Base-by-base conservation (phyloP, 1,284 basidiomycete species). In the Cerioporus squamosus region DNA sequence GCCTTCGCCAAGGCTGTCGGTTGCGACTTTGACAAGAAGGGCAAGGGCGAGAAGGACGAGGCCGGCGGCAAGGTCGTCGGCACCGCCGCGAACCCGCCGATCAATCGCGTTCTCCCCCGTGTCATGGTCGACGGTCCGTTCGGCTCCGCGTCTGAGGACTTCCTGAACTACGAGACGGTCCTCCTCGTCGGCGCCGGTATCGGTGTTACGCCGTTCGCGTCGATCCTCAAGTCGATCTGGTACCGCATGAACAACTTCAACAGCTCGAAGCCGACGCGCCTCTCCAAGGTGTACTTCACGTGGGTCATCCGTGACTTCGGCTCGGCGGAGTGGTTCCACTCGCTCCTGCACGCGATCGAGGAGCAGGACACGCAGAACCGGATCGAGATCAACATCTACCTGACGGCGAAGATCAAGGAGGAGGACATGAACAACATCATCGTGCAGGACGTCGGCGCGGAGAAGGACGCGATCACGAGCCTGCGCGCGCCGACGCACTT, bases 181-280 rank as follows among this genome's bases (percentile, higher is more conserved):
- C 76, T 95, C 17, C 83, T 95, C 46, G 91, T 95, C 50, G 93
- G 92, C 64, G 92, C 89, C 53, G 94, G 94, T 74, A 96, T 96
- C 63, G 94, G 94, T 68, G 93, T 96, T 24, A 96, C 94, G 0
- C 94, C 94, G 2, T 97, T 96, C 69, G 94, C 94, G 53, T 93
- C 91, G 81, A 94, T 95, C 67, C 77, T 95, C 59, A 95, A 95
- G 75, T 87, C 89, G n/a, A 93, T 97, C 69, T 96, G 94, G 94
- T 96, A 95, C 78, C 87, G 91, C 48, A 90, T 94, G 87, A 95
- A 94, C 77, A 88, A 88, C 74, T 80, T 91, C 70, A 84, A 88
- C 72, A 75, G 79, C 66, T 83, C 82, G 29, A 88, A 86, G 73
- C 83, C 86, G 3, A 93, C 91, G 2, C 84, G 91, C 43, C 81